Percentiles rank a stretch among this genome's conserved stretches.
Evolutionary conservation across 139 green algal species (phyloP).

Genomic region (Haematococcus sp.): DNA sequence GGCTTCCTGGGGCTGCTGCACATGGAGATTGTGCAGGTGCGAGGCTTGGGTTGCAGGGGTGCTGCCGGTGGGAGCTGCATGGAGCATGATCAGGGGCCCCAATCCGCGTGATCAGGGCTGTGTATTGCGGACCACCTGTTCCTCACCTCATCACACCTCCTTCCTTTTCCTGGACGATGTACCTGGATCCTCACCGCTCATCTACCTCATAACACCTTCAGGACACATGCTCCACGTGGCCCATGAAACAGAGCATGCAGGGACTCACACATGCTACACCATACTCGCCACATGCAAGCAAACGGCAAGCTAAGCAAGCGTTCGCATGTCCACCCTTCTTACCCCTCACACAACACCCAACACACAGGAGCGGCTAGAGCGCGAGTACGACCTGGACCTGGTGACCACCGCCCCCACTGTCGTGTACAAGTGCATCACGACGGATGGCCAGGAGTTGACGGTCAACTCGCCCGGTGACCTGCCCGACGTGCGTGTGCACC

Average conservation of each 20-base stretch:
- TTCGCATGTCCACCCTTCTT: not conserved
- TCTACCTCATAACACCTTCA: too few species aligned
- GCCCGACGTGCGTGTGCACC: slow-evolving; percentile 59
- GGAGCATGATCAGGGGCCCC: too few species aligned
- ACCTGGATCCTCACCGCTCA: too few species aligned
- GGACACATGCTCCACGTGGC: too few species aligned
- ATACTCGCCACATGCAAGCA: too few species aligned
- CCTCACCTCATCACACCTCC: too few species aligned
- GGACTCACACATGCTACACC: too few species aligned
- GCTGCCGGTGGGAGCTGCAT: not conserved
- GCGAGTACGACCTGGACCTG: slow-evolving; percentile 95
- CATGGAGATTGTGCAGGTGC: slow-evolving; percentile 97
- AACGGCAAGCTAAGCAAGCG: too few species aligned
- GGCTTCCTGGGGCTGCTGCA: slow-evolving; percentile 98
- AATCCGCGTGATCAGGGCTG: too few species aligned
- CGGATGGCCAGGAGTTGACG: slow-evolving; percentile 59
- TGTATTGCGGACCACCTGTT: too few species aligned
- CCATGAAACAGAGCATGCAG: too few species aligned
- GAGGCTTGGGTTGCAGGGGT: not conserved
- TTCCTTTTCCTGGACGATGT: too few species aligned
- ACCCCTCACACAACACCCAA: not conserved
- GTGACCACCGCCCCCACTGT: slow-evolving; percentile 97
- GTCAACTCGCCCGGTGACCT: slow-evolving; percentile 84
- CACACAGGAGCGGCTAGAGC: slow-evolving; percentile 91
- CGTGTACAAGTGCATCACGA: slow-evolving; percentile 76